Base-by-base conservation (phyloP, 1,139 yeast genomes). In the Blastobotrys petasosporus region DNA sequence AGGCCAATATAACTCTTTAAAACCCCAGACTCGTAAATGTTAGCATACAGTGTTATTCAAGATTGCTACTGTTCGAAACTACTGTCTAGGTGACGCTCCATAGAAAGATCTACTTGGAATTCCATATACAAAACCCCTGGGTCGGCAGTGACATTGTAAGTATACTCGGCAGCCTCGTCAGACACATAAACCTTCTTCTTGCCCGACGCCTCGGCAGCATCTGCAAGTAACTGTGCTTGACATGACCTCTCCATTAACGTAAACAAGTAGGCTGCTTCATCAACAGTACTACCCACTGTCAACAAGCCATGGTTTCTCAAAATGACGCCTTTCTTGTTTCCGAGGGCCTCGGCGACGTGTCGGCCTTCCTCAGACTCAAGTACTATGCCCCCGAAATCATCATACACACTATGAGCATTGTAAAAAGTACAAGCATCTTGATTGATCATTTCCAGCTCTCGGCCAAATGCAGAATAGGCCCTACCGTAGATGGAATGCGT, bases 311-410 rank as follows among this genome's bases (percentile, higher is more conserved):
- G 94, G 66, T 84, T 85, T 60, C 79, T 84, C 55, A 85, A 71
- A 54, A 85, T 80, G 25, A 80, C 75, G 3, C 77, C 85, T 52
- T 79, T 78, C 39, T 80, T 80, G 48, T 71, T 64, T 10, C 90
- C 92, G 42, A 83, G 65, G 1, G 88, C 81, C 40, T 68, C 65
- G 7, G 94, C 92, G 50, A 85, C 78, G 43, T 73, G 75, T 41
- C 63, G 62, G 15, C 94, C 94, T 63, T 85, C 95, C 44, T 74
- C 76, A n/a, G 71, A 74, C 51, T 83, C 88, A 30, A 85, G 63
- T 0, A 88, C 94, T 44, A 85, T 85, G 20, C 94, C 94, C 16
- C 94, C 94, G 63, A 83, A 85, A 61, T 79, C 78, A 30, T 64
- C 55, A 63, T 81, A 83, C 2, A 85, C 88, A 1, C 79, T 64